Evolutionary conservation across 2,329 filamentous ascomycete species (phyloP).

Genomic region (Talaromyces sp.): DNA sequence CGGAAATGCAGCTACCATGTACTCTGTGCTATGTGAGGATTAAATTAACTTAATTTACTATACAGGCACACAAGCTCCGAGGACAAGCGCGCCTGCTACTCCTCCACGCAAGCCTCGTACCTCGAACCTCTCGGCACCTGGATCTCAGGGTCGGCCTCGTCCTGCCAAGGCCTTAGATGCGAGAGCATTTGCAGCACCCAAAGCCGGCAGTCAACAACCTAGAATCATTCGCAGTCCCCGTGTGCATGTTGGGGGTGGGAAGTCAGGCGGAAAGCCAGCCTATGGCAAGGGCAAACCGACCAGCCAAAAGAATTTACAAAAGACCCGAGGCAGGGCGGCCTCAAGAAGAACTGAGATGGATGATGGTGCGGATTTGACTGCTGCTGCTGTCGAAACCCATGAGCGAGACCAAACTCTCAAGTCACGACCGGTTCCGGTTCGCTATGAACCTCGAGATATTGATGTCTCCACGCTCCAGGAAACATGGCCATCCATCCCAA

Average conservation of each 20-base stretch:
- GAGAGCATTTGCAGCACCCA: slow-evolving; percentile 38
- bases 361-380: slow-evolving; percentile 25
- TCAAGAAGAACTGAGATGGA: slow-evolving; percentile 24
- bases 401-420: slow-evolving; percentile 34
- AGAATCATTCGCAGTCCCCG: slow-evolving; percentile 36
- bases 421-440: slow-evolving; percentile 34
- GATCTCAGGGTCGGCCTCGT: slow-evolving; percentile 21
- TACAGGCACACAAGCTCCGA: slow-evolving; percentile 9
- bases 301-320: slow-evolving; percentile 19
- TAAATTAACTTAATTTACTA: not conserved
- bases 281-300: slow-evolving; percentile 24
- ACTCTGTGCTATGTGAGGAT: not conserved
- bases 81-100: slow-evolving; percentile 7
- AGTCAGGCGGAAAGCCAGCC: slow-evolving; percentile 12
- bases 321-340: slow-evolving; percentile 8
- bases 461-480: slow-evolving; percentile 35
- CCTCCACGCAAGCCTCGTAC: slow-evolving; percentile 21
- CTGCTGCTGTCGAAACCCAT: slow-evolving; percentile 32
- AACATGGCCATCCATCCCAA: slow-evolving; percentile 45
- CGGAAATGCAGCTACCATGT: not conserved
- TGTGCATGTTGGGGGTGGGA: slow-evolving; percentile 19
- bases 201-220: slow-evolving; percentile 27
- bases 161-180: slow-evolving; percentile 39
- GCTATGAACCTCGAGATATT: slow-evolving; percentile 39
- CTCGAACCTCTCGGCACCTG: slow-evolving; percentile 14